Percentiles rank a stretch among this genome's conserved stretches.
These are phyloP conservation scores for Elaeis oleifera DNA, from an alignment of 202 grass and related monocot species.

Conservation along the genomic window DNA sequence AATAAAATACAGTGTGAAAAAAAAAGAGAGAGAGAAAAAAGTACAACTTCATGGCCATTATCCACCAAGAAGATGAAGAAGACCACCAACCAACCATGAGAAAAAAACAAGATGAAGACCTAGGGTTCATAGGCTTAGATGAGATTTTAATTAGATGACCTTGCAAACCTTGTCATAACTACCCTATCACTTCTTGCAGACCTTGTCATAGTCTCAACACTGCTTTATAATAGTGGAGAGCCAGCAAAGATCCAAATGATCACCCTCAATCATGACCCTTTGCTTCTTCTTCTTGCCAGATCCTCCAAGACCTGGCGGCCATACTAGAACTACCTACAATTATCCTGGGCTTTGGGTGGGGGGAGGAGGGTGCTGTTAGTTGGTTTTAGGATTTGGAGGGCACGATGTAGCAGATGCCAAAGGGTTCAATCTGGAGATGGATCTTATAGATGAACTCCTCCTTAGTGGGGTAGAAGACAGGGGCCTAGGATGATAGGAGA, in stretches of 20 bases:
- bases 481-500: slow-evolving; percentile 33
- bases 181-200: slow-evolving; percentile 46
- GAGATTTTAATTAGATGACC: too few species aligned
- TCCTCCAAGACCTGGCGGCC: slow-evolving; percentile 40
- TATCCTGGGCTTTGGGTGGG: too few species aligned
- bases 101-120: too few species aligned
- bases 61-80: too few species aligned
- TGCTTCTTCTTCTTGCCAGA: slow-evolving; percentile 23
- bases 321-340: too few species aligned
- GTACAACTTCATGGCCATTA: too few species aligned
- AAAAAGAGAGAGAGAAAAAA: too few species aligned
- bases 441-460: slow-evolving; percentile 63
- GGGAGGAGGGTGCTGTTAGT: too few species aligned
- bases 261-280: slow-evolving; percentile 45
- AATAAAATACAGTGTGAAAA: too few species aligned
- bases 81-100: too few species aligned
- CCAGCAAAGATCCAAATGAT: slow-evolving; percentile 65
- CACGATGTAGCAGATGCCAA: slow-evolving; percentile 84
- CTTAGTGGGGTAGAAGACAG: slow-evolving; percentile 69
- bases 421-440: slow-evolving; percentile 58
- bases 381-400: slow-evolving; percentile 57
- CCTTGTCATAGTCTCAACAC: slow-evolving; percentile 55
- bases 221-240: slow-evolving; percentile 70
- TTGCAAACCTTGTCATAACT: neutral
- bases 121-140: too few species aligned